These are phyloP conservation scores for Epichloe gansuensis DNA, from an alignment of 2,329 filamentous ascomycete genomes.

Conservation along the genomic window DNA sequence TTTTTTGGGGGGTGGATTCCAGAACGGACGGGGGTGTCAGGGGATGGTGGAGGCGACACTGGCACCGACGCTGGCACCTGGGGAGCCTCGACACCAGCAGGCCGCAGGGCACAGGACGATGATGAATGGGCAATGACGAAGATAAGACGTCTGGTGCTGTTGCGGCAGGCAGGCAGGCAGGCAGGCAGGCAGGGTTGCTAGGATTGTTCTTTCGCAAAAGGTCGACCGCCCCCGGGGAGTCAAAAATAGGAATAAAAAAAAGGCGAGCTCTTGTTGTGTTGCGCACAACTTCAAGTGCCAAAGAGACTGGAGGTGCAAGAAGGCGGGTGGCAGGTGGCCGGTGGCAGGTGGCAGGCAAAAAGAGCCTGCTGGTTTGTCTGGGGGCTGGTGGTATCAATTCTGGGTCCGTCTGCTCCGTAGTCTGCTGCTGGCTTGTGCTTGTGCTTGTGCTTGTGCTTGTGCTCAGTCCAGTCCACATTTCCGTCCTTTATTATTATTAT, in stretches of 20 bases:
- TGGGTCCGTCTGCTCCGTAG: not conserved
- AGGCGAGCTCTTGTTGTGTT: not conserved
- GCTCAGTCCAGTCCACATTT: not conserved
- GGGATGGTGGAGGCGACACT: not conserved
- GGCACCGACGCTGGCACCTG: too few relatives aligned
- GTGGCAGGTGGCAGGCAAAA: not conserved
- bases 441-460: not conserved
- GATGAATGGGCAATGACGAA: not conserved
- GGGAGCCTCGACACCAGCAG: not conserved
- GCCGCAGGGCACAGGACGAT: not conserved
- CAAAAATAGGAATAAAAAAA: not conserved
- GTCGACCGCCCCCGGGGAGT: not conserved
- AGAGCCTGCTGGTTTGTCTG: not conserved
- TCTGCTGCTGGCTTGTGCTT: too few relatives aligned
- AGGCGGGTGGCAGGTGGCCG: not conserved
- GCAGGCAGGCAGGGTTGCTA: not conserved
- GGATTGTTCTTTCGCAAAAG: too few relatives aligned
- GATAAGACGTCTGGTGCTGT: not conserved
- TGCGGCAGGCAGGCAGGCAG: not conserved
- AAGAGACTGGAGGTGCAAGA: not conserved
- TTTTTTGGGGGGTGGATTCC: slow-evolving; percentile 14
- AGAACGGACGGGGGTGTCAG: slow-evolving; percentile 5
- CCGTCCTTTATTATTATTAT: not conserved
- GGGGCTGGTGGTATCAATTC: not conserved
- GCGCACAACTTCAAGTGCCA: not conserved